These are phyloP conservation scores for Alternaria postmessia DNA, from an alignment of 2,329 filamentous ascomycete genomes.

Conservation along the genomic window DNA sequence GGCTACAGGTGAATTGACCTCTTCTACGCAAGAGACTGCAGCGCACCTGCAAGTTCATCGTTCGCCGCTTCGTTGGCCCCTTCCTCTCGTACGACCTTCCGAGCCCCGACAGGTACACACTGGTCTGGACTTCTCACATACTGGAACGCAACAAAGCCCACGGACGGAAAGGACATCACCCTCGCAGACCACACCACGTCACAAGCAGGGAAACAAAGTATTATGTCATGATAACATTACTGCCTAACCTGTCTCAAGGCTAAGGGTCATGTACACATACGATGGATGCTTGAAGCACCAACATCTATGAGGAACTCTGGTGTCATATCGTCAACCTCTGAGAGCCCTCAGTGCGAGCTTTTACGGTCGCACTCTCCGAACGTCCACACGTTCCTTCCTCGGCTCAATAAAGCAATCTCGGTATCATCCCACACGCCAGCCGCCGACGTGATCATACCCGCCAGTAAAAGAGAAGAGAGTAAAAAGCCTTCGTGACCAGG, in stretches of 20 bases:
- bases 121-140: no score
- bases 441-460: conserved; percentile 39
- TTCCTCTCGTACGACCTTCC: no score
- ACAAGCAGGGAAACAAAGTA: not conserved
- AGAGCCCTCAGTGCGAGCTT: conserved; percentile 41
- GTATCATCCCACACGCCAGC: conserved; percentile 26
- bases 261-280: conserved; percentile 30
- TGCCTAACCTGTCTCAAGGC: conserved; percentile 32
- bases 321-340: conserved; percentile 40
- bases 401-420: conserved; percentile 33
- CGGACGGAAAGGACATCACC: not conserved
- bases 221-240: conserved; percentile 43
- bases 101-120: no score
- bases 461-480: conserved; percentile 26
- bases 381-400: conserved; percentile 19
- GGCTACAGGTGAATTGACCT: no score
- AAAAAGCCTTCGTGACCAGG: conserved; percentile 35
- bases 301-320: conserved; percentile 38
- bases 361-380: conserved; percentile 34
- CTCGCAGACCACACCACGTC: not conserved
- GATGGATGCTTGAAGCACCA: conserved; percentile 30
- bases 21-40: no score
- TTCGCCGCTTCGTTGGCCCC: no score
- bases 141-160: not conserved
- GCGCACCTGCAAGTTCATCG: no score